phyloP scores from a whole-genome alignment of 192 early-diverging fungal genomes.

The Backusella macrospora region DNA sequence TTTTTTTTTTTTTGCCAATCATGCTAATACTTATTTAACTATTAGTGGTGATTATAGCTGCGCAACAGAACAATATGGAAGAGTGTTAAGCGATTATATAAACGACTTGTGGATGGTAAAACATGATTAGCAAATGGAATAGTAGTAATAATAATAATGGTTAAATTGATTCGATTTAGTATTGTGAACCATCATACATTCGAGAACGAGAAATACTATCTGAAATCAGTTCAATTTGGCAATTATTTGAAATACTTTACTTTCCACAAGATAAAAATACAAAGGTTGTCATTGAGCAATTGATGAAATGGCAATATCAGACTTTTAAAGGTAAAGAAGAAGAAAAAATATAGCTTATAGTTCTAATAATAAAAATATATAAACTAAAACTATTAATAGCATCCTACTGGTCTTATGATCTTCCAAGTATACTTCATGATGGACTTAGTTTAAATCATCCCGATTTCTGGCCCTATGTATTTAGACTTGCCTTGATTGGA shows the following conservation, averaged over 20 bases:
- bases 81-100: neutral
- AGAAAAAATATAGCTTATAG: neutral
- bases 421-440: neutral
- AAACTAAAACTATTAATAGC: neutral
- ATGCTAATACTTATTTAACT: neutral
- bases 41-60: neutral
- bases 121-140: neutral
- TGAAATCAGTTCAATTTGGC: neutral
- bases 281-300: neutral
- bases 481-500: neutral
- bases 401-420: neutral
- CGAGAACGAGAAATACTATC: neutral
- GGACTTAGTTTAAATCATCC: neutral
- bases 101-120: neutral
- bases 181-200: neutral
- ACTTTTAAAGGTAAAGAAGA: neutral
- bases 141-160: neutral
- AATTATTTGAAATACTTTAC: neutral
- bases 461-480: neutral
- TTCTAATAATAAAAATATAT: neutral
- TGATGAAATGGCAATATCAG: constrained; percentile 2
- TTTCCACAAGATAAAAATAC: neutral
- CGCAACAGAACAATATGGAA: neutral
- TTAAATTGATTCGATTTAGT: neutral
- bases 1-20: neutral